Evolutionary conservation across 2,329 filamentous ascomycete species (phyloP).

Genomic region (Stenocarpella maydis): DNA sequence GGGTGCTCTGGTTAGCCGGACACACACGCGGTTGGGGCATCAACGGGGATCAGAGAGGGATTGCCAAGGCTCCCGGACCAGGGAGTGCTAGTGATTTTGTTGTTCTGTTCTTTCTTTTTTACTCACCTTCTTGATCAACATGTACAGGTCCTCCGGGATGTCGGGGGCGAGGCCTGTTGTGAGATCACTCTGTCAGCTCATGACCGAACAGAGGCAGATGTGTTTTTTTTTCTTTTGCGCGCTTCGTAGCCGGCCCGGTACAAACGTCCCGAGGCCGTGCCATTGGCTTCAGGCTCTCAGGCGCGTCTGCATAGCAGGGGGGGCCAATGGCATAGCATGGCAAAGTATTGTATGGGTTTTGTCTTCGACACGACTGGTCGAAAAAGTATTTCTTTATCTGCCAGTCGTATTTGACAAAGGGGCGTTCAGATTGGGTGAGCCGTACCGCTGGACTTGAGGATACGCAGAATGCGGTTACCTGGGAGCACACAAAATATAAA

Average conservation of each 20-base stretch:
- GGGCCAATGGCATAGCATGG: neutral
- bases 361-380: neutral
- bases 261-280: conserved; percentile 30
- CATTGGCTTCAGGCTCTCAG: conserved; percentile 41
- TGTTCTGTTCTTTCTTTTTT: neutral
- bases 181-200: conserved; percentile 91
- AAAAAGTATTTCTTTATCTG: neutral
- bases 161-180: conserved; percentile 94
- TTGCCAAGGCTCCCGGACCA: too few relatives aligned
- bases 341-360: too few relatives aligned
- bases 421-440: conserved; percentile 46
- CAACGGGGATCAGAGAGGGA: too few relatives aligned
- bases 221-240: conserved; percentile 38
- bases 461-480: conserved; percentile 99
- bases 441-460: conserved; percentile 98
- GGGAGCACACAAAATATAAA: conserved; percentile 43
- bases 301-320: conserved; percentile 33
- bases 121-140: conserved; percentile 99
- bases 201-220: conserved; percentile 91
- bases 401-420: neutral
- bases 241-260: conserved; percentile 25
- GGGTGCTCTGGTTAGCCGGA: conserved; percentile 2
- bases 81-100: neutral
- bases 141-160: conserved; percentile 99
- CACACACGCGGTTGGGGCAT: too few relatives aligned